Evolutionary conservation across 1,139 yeast species (phyloP).

Genomic region (Hemisphaericaspora xylanilytica): DNA sequence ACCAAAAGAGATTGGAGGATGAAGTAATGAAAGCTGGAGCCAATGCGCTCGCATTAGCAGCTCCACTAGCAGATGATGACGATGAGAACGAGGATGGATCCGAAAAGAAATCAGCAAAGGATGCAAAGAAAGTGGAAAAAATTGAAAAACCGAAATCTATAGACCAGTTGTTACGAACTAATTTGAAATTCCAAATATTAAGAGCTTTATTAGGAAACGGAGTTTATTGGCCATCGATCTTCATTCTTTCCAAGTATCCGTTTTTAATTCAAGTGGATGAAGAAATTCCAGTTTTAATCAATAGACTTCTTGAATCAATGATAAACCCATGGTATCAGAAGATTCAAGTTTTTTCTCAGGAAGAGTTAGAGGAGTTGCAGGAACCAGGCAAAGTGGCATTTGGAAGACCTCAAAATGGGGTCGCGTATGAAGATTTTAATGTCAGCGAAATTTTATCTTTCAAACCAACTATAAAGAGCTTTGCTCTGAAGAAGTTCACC

Average conservation of each 20-base stretch:
- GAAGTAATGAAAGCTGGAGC: constrained; percentile 65
- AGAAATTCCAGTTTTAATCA: constrained; percentile 49
- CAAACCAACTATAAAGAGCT: constrained; percentile 29
- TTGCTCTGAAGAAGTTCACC: constrained; percentile 30
- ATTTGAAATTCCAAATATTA: constrained; percentile 41
- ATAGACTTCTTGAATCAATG: constrained; percentile 48
- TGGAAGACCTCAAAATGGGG: constrained; percentile 31
- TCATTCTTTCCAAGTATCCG: constrained; percentile 61
- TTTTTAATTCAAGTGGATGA: constrained; percentile 56
- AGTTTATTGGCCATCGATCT: constrained; percentile 60
- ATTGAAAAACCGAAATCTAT: constrained; percentile 15
- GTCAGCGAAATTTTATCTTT: constrained; percentile 24
- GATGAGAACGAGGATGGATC: constrained; percentile 26
- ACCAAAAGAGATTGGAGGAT: constrained; percentile 55
- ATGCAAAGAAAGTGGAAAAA: constrained; percentile 7
- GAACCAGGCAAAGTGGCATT: constrained; percentile 26
- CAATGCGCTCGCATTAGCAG: constrained; percentile 83
- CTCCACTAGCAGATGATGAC: constrained; percentile 73
- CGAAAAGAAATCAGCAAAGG: constrained; percentile 11
- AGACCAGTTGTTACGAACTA: constrained; percentile 17
- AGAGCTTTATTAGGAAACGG: constrained; percentile 61
- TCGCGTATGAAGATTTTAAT: constrained; percentile 27
- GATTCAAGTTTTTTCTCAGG: constrained; percentile 17
- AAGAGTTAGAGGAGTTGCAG: constrained; percentile 23
- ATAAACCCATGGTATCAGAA: constrained; percentile 49